Conservation (phyloP, 768 basidiomycete genomes). For the Auricularia sp. region DNA sequence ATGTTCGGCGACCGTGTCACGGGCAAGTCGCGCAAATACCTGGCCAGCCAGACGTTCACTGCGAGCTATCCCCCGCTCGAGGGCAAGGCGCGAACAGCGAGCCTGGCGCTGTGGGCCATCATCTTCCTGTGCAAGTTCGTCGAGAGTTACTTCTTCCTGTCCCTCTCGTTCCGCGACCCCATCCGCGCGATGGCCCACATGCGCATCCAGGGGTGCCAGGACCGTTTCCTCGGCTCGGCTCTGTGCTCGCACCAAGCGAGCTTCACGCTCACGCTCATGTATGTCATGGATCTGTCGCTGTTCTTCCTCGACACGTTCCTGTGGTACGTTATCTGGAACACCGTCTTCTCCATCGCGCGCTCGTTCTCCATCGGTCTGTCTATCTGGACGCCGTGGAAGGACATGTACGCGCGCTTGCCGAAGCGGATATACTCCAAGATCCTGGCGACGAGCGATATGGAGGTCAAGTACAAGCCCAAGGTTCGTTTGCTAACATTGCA, state of each 20-base stretch:
- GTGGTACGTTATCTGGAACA: slow-evolving; percentile 99
- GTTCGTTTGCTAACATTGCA: slow-evolving; percentile 29
- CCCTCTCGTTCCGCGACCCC: slow-evolving; percentile 85
- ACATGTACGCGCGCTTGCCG: slow-evolving; percentile 90
- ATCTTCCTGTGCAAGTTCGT: slow-evolving; percentile 94
- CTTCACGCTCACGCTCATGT: slow-evolving; percentile 85
- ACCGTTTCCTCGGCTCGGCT: slow-evolving; percentile 72
- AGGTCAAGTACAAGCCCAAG: slow-evolving; percentile 98
- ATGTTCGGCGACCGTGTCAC: slow-evolving; percentile 99
- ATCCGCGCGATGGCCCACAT: slow-evolving; percentile 93
- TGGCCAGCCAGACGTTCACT: slow-evolving; percentile 97
- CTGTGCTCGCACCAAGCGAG: slow-evolving; percentile 83
- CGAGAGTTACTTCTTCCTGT: slow-evolving; percentile 98
- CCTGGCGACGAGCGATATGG: slow-evolving; percentile 89
- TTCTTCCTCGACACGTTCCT: slow-evolving; percentile 99
- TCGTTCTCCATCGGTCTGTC: slow-evolving; percentile 87
- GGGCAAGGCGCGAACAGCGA: slow-evolving; percentile 59
- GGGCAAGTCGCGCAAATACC: slow-evolving; percentile 91
- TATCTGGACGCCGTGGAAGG: slow-evolving; percentile 99
- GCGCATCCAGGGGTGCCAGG: slow-evolving; percentile 85
- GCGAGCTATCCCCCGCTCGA: slow-evolving; percentile 79
- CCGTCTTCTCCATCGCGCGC: slow-evolving; percentile 79
- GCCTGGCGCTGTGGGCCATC: slow-evolving; percentile 75
- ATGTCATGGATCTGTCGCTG: slow-evolving; percentile 91
- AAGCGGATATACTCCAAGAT: slow-evolving; percentile 96